Percentiles rank a stretch among this genome's conserved stretches.
Conservation (phyloP, 139 green algal species). For the Monoraphidium neglectum region DNA sequence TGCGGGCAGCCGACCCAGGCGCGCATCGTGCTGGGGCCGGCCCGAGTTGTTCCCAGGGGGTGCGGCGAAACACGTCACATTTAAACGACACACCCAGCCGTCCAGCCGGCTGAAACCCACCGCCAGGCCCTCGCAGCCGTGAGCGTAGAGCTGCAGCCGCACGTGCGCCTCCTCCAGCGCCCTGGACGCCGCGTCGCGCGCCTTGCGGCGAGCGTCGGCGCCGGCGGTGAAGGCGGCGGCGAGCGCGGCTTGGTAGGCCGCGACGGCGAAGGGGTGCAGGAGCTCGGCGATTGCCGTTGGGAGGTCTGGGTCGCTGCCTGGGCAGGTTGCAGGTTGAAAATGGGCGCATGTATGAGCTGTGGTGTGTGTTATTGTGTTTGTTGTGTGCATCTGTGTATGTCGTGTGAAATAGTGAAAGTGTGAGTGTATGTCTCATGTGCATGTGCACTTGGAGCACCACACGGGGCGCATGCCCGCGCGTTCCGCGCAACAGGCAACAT, state of each 20-base stretch:
- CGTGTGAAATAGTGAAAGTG: conserved; percentile 2
- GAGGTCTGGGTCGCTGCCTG: conserved; percentile 18
- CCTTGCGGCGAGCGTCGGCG: conserved; percentile 63
- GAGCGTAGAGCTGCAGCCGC: conserved; percentile 66
- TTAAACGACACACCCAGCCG: too few species aligned
- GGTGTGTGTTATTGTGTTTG: too few species aligned
- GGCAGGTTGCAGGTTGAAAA: too few species aligned
- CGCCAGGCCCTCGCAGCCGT: conserved; percentile 42
- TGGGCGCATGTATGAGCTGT: too few species aligned
- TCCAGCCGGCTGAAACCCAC: conserved; percentile 41
- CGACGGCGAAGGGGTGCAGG: conserved; percentile 56
- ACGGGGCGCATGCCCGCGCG: too few species aligned
- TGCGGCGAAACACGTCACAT: too few species aligned
- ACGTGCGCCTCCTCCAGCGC: conserved; percentile 41
- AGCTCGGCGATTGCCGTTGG: conserved; percentile 39
- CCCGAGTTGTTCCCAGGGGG: too few species aligned
- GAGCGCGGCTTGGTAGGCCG: conserved; percentile 64
- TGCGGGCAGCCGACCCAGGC: too few species aligned
- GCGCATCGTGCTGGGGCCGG: too few species aligned
- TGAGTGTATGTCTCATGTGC: too few species aligned
- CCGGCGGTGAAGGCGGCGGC: conserved; percentile 69
- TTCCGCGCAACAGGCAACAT: too few species aligned
- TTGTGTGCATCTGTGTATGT: background rate
- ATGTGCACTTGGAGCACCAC: too few species aligned
- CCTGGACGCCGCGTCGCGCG: conserved; percentile 54